Base-by-base conservation (phyloP, 228 moss, liverwort and hornwort species). In the Sphagnum fallax region DNA sequence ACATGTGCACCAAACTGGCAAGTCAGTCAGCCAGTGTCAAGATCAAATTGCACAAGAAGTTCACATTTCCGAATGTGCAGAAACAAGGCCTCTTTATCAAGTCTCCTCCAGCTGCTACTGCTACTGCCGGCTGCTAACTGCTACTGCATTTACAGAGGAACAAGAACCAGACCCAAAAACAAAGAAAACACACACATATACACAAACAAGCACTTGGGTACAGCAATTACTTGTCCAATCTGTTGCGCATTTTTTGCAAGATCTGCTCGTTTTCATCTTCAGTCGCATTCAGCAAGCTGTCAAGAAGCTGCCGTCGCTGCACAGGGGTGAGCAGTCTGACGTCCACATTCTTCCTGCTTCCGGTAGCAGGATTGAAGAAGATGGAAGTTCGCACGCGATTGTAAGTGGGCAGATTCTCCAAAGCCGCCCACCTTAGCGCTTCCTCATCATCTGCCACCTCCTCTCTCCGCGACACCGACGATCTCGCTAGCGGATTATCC, bases 301-400 rank as follows among this genome's bases (percentile, higher is more conserved):
- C 61, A 16, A 84, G 63, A 4, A 85, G 74, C 32, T 32, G 32
- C 32, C 32, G 32, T 32, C 32, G 32, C 32, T 32, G 32, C 32
- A 2, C 32, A 32, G 84, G 81, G 52, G 76, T 71, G 61, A 84
- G 59, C 10, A 71, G 62, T 10, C 78, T 67, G 52, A 84, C 80
- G 10, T 84, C 84, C 63, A 84, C 71, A 75, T 84, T 78, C 77
- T 68, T 77, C 48, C 71, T 63, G 0, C 48, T 11, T 5, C 84
- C 84, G 0, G 75, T 72, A 12, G 69, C 47, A 4, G 75, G 73
- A 0, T 78, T 71, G 0, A 84, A 49, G 64, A 86, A 48, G 5
- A 84, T 64, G 9, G 78, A 81, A 15, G 81, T 84, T 60, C 84
- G 72, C 69, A 81, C 84, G 0, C 84, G 78, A 60, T 84, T 81